These are phyloP conservation scores for Amylocystis lapponica DNA, from an alignment of 768 basidiomycete species.

Conservation along the genomic window DNA sequence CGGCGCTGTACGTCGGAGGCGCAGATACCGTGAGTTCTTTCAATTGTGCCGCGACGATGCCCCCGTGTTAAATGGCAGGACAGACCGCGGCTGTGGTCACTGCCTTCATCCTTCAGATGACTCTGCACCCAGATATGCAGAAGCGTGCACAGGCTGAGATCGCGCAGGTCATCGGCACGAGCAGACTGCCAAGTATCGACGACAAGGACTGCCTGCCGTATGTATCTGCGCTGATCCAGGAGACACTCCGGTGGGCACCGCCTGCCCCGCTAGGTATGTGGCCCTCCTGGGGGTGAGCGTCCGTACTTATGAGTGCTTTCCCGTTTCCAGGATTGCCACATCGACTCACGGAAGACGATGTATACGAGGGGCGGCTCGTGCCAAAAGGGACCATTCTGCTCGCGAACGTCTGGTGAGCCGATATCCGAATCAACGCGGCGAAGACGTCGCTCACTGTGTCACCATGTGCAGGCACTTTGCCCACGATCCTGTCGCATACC, in stretches of 20 bases:
- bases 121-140: conserved; percentile 28
- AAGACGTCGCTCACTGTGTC: too few species aligned
- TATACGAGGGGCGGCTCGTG: conserved; percentile 17
- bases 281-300: background rate
- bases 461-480: conserved; percentile 26
- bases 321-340: conserved; percentile 14
- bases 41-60: too few species aligned
- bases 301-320: conserved; percentile 1
- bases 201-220: conserved; percentile 21
- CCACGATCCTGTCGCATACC: conserved; percentile 3
- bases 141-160: conserved; percentile 23
- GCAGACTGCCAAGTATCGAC: conserved; percentile 20
- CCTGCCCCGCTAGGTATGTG: conserved; percentile 26
- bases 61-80: background rate
- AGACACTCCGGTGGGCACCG: conserved; percentile 30
- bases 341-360: conserved; percentile 17
- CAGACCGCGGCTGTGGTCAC: conserved; percentile 24
- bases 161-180: conserved; percentile 20
- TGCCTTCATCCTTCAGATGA: conserved; percentile 33
- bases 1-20: background rate
- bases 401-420: conserved; percentile 7
- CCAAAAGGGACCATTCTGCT: conserved; percentile 12
- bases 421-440: background rate
- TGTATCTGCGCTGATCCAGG: conserved; percentile 17
- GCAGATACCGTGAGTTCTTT: conserved; percentile 9